Conservation (phyloP, 371 early-diverging fungal genomes). For the Mortierella sp. region DNA sequence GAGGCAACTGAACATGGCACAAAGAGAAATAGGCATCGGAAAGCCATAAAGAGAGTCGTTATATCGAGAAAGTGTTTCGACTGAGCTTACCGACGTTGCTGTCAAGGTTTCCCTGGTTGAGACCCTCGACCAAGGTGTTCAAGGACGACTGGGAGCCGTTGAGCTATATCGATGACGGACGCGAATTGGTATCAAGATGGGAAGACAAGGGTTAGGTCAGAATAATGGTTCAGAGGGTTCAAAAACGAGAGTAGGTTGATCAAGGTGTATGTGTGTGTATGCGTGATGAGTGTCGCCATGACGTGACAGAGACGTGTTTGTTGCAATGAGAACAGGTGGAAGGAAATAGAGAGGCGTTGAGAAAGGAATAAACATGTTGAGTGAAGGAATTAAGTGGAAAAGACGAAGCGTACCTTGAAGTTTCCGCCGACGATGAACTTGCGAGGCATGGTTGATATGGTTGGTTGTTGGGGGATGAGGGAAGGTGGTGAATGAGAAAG, state of each 20-base stretch:
- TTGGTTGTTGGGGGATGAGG: background rate
- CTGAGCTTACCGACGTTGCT: constrained; percentile 46
- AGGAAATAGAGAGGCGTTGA: background rate
- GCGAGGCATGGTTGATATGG: constrained; percentile 64
- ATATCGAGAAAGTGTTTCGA: background rate
- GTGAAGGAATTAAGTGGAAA: background rate
- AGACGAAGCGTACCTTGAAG: constrained; percentile 46
- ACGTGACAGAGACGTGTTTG: background rate
- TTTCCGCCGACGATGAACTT: constrained; percentile 79
- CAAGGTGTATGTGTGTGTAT: background rate
- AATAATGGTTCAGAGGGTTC: background rate
- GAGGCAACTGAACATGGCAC: background rate
- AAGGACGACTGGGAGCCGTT: constrained; percentile 87
- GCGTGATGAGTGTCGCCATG: background rate
- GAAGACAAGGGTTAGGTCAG: background rate
- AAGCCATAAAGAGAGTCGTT: background rate
- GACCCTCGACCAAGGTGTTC: constrained; percentile 77
- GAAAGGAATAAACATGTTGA: background rate
- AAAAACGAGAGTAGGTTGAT: background rate
- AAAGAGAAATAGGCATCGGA: background rate
- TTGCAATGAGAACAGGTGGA: background rate
- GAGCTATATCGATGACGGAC: constrained; percentile 16
- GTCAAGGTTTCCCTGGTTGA: constrained; percentile 77
- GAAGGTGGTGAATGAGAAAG: constrained; percentile 15
- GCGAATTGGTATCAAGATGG: background rate